Conservation (phyloP, 331 rosid species). For the Telfairia occidentalis region DNA sequence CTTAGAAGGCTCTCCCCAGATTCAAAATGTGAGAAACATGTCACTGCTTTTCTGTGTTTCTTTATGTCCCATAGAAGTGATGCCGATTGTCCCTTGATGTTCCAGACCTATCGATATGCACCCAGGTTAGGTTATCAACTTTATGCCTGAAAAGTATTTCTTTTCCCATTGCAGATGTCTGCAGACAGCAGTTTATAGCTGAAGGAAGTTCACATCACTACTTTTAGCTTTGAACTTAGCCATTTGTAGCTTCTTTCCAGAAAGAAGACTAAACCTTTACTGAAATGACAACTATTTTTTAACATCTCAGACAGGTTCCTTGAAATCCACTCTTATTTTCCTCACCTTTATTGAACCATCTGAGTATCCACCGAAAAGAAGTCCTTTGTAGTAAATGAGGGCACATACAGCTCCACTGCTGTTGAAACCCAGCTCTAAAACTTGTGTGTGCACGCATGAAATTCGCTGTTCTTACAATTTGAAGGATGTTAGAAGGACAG, state of each 20-base stretch:
- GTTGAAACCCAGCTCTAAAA: slow-evolving; percentile 55
- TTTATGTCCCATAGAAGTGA: slow-evolving; percentile 64
- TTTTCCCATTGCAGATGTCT: background rate
- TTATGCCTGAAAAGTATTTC: slow-evolving; percentile 6
- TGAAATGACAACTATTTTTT: background rate
- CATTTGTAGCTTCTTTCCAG: background rate
- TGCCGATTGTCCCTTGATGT: slow-evolving; percentile 60
- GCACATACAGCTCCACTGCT: slow-evolving; percentile 46
- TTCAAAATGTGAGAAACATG: slow-evolving; percentile 55
- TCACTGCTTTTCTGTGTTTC: slow-evolving; percentile 56
- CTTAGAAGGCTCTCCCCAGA: slow-evolving; percentile 59
- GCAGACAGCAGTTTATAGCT: background rate
- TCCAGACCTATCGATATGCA: slow-evolving; percentile 48
- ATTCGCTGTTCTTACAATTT: slow-evolving; percentile 61
- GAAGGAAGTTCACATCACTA: background rate
- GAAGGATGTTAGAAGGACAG: slow-evolving; percentile 20
- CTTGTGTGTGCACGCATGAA: slow-evolving; percentile 77
- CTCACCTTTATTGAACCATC: slow-evolving; percentile 71
- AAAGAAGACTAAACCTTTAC: background rate
- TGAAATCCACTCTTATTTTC: slow-evolving; percentile 7
- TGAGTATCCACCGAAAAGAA: slow-evolving; percentile 60
- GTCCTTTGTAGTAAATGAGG: slow-evolving; percentile 72
- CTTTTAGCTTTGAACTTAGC: background rate
- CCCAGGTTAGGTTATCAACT: slow-evolving; percentile 12
- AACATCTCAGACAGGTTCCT: background rate